These are phyloP conservation scores for Cyclotella atomus DNA, from an alignment of 108 stramenopile species.

Conservation along the genomic window DNA sequence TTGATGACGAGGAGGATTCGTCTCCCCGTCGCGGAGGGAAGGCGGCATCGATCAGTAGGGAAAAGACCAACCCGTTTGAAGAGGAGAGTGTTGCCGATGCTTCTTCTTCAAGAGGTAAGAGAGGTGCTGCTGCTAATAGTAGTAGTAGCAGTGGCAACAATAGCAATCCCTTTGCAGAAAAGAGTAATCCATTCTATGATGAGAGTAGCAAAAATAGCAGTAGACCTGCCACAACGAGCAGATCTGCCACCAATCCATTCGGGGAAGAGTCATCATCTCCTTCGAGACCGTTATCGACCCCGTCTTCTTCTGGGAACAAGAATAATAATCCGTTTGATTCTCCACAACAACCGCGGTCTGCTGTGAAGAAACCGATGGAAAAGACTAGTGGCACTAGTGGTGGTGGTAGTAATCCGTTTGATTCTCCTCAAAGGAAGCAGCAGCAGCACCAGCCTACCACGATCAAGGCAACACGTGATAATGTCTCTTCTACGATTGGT, in stretches of 20 bases:
- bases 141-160: no score
- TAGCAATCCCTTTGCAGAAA: background rate
- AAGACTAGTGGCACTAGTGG: background rate
- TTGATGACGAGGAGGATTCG: no score
- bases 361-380: background rate
- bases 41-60: no score
- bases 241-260: slow-evolving; percentile 4
- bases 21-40: no score
- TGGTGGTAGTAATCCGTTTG: slow-evolving; percentile 1
- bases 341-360: background rate
- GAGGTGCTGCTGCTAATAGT: no score
- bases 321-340: background rate
- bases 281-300: background rate
- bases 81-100: no score
- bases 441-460: background rate
- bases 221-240: no score
- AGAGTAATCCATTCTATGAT: no score
- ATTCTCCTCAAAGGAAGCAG: background rate
- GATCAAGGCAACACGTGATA: background rate
- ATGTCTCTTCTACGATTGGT: no score
- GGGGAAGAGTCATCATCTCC: background rate
- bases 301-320: background rate
- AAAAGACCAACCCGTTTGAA: no score
- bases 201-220: no score
- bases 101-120: no score